These are phyloP conservation scores for Podaxis mareebaensis DNA, from an alignment of 768 basidiomycete species.

Conservation along the genomic window DNA sequence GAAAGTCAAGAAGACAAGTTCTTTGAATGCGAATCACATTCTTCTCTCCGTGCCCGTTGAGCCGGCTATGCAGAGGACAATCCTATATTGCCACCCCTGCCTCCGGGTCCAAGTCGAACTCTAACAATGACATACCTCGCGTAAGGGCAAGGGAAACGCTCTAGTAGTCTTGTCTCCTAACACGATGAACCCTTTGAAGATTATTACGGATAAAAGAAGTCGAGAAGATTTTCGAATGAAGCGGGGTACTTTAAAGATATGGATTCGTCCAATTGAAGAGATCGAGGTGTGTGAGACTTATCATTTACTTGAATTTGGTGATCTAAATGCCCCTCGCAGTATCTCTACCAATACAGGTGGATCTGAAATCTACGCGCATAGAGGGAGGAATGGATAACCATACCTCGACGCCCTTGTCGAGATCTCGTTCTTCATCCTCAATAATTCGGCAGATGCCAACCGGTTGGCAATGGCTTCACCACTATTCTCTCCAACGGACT, in stretches of 20 bases:
- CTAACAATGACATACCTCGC: slow-evolving; percentile 6
- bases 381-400: slow-evolving; percentile 7
- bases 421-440: slow-evolving; percentile 47
- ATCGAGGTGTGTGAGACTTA: slow-evolving; percentile 51
- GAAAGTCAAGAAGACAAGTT: slow-evolving; percentile 45
- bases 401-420: slow-evolving; percentile 30
- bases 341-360: too few relatives aligned
- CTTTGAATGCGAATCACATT: slow-evolving; percentile 68
- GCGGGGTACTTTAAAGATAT: slow-evolving; percentile 85
- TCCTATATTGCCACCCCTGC: slow-evolving; percentile 35
- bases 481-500: slow-evolving; percentile 26
- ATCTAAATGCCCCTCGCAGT: slow-evolving; percentile 33
- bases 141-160: slow-evolving; percentile 10
- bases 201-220: slow-evolving; percentile 87
- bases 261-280: slow-evolving; percentile 56
- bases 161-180: slow-evolving; percentile 42
- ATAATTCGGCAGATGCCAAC: slow-evolving; percentile 38
- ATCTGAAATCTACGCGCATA: too few relatives aligned
- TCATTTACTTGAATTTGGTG: neutral
- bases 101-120: neutral
- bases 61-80: slow-evolving; percentile 81
- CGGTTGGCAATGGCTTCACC: slow-evolving; percentile 44
- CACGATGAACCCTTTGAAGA: slow-evolving; percentile 75
- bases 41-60: slow-evolving; percentile 71
- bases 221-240: slow-evolving; percentile 75